Conservation (phyloP, 1,284 basidiomycete genomes). For the Lentinus polychrous region DNA sequence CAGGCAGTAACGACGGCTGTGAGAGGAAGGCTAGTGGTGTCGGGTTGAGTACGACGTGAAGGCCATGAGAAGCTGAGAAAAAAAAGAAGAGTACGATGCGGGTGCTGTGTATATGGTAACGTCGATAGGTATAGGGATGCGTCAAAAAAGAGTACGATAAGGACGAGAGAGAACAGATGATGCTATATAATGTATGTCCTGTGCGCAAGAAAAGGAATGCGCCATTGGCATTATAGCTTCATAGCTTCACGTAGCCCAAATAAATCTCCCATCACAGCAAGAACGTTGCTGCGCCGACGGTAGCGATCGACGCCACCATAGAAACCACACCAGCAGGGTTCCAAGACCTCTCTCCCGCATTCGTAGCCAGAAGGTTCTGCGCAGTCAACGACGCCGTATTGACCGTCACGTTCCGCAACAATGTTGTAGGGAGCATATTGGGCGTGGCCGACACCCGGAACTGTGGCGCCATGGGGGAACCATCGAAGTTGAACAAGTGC, state of each 20-base stretch:
- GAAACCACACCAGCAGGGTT: conserved; percentile 10
- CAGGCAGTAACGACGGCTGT: no score
- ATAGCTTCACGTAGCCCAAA: not conserved
- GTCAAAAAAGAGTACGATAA: not conserved
- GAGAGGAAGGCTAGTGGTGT: no score
- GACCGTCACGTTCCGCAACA: conserved; percentile 40
- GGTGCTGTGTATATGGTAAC: not conserved
- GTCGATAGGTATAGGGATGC: not conserved
- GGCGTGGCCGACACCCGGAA: conserved; percentile 52
- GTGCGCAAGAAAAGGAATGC: no score
- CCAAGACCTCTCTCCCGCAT: conserved; percentile 12
- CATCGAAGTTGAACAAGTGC: conserved; percentile 61
- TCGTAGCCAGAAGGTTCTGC: conserved; percentile 4
- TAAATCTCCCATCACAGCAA: not conserved
- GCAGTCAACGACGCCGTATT: conserved; percentile 9
- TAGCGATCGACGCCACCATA: conserved; percentile 10
- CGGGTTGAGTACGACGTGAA: not conserved
- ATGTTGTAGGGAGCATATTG: conserved; percentile 58
- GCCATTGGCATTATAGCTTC: no score
- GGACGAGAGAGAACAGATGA: not conserved
- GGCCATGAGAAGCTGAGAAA: not conserved
- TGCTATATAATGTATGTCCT: not conserved
- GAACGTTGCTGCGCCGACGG: conserved; percentile 8
- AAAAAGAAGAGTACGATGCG: not conserved
- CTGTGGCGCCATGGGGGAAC: conserved; percentile 51